Evolutionary conservation across 2,329 filamentous ascomycete species (phyloP), one percentile per base, ranked within the genome.

Genomic region (Neocucurbitaria cava): DNA sequence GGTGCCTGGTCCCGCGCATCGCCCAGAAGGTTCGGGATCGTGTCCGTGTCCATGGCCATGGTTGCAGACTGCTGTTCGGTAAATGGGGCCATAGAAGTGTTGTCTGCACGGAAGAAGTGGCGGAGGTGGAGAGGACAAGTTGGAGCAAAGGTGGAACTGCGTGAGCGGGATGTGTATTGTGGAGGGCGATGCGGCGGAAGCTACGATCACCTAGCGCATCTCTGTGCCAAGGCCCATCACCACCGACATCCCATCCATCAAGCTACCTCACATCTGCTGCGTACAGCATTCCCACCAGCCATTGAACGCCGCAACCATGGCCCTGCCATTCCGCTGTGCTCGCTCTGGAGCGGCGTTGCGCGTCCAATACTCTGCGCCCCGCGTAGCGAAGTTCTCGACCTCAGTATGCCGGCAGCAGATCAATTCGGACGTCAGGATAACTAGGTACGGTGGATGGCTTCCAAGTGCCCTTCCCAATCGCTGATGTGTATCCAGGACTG

Each of bases 1-100:
- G 92, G 90, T 70, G 92, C 91, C 75, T 88, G 83, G 74, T 96
- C 92, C 75, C 92, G 90, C 85, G 96, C 91, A 68, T 96, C 89
- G 58, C 88, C 87, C 62, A 99, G 89, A 80, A 98, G 96, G 77
- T 96, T 91, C 74, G 91, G 85, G 77, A 98, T 95, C 73, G 89
- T 87, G 77, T 96, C 91, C 80, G 87, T 84, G 77, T 90, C 92
- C 91, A 96, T 96, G 68, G 73, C 71, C 72, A 77, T 76, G 62
- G 9, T 66, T 47, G 64, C 26, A 28, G 31, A 9, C 39, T 42
- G 26, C 28, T 23, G 26, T 35, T 39, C 42, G 24, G 13, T 10
- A 33, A 13, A 41, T 20, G 28, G 11, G 38, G 35, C 38, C 41
- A 46, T 21, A 30, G 21, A 11, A 2, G 11, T 15, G 24, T 30